phyloP scores from a whole-genome alignment of 768 basidiomycete genomes.

The Tricholoma terreum region DNA sequence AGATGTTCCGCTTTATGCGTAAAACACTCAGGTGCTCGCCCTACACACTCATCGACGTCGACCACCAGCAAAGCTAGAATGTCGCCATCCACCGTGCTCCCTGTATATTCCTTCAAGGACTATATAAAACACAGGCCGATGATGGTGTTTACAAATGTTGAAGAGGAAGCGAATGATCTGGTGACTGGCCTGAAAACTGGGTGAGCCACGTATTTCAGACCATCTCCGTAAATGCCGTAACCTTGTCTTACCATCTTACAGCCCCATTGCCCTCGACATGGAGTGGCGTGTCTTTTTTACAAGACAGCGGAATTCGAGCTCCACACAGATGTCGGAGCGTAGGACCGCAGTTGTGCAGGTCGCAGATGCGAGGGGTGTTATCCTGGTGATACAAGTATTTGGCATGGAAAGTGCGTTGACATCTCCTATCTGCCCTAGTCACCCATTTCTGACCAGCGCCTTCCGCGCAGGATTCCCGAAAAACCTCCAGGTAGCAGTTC shows the following conservation, averaged over 20 bases:
- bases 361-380: constrained; percentile 26
- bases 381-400: constrained; percentile 30
- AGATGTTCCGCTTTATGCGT: not conserved
- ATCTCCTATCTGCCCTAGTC: not conserved
- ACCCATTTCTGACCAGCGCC: not conserved
- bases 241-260: not conserved
- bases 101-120: constrained; percentile 28
- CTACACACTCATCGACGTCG: not conserved
- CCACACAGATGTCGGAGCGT: constrained; percentile 11
- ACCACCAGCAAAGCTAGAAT: not conserved
- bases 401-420: constrained; percentile 26
- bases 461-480: constrained; percentile 26
- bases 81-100: constrained; percentile 9
- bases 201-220: constrained; percentile 2
- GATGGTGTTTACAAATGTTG: constrained; percentile 27
- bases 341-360: constrained; percentile 31
- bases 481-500: constrained; percentile 21
- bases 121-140: constrained; percentile 20
- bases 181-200: constrained; percentile 23
- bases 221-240: not conserved
- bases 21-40: not conserved
- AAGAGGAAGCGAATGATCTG: constrained; percentile 30
- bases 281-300: constrained; percentile 30
- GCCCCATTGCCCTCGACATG: constrained; percentile 32
- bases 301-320: not conserved